Evolutionary conservation across 139 green algal genomes (phyloP).

Genomic region (Micractinium conductrix): DNA sequence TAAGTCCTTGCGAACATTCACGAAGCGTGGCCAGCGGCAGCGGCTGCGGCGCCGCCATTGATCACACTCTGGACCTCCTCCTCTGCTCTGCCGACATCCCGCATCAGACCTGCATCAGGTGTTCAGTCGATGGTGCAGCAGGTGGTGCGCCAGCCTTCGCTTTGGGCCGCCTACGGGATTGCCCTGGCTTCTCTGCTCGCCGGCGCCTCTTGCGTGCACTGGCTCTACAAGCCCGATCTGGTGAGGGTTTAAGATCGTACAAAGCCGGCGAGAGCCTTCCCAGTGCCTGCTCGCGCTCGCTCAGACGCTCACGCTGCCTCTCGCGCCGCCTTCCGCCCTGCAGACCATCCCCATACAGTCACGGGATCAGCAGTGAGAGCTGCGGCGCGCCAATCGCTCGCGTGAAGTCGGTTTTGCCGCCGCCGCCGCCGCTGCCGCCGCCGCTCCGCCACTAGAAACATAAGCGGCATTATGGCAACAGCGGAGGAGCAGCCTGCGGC

Average conservation of each 20-base stretch:
- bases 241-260: constrained; percentile 29
- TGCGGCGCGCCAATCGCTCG: not conserved
- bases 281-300: too few relatives aligned
- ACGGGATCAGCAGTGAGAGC: not conserved
- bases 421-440: not conserved
- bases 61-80: too few relatives aligned
- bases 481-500: not conserved
- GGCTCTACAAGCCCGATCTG: constrained; percentile 86
- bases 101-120: too few relatives aligned
- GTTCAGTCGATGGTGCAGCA: too few relatives aligned
- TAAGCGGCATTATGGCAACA: not conserved
- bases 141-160: not conserved
- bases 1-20: too few relatives aligned
- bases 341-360: not conserved
- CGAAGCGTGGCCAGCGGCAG: too few relatives aligned
- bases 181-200: constrained; percentile 78
- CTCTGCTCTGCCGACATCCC: too few relatives aligned
- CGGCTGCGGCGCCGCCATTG: too few relatives aligned
- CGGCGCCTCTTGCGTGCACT: constrained; percentile 84
- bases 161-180: constrained; percentile 33
- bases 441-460: not conserved
- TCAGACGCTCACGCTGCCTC: too few relatives aligned
- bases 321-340: not conserved
- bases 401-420: not conserved
- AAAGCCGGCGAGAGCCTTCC: too few relatives aligned